Evolutionary conservation across 129 eudicot genomes (phyloP).

Genomic region (Ambrosia artemisiifolia): DNA sequence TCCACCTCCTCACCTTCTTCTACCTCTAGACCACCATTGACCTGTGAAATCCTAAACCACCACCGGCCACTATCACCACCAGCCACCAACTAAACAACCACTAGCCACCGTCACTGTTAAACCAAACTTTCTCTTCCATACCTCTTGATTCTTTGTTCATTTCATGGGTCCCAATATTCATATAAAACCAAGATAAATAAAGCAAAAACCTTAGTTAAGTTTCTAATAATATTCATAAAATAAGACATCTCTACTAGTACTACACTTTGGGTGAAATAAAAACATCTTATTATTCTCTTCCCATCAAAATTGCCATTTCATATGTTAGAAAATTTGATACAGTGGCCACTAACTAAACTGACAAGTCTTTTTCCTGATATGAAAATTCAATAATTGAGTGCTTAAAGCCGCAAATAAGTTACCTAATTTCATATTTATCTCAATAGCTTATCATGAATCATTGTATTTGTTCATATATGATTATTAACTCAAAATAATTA

Average conservation of each 20-base stretch:
- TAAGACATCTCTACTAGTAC: constrained; percentile 3
- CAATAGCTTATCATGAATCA: background rate
- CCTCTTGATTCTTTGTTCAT: background rate
- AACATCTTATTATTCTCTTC: background rate
- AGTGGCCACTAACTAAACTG: background rate
- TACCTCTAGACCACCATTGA: too few relatives aligned
- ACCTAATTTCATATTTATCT: too few relatives aligned
- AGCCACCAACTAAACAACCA: too few relatives aligned
- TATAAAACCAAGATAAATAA: background rate
- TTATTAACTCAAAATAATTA: background rate
- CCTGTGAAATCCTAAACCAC: too few relatives aligned
- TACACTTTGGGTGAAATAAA: background rate
- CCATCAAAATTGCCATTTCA: background rate
- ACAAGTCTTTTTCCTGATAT: background rate
- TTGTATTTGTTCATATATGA: background rate
- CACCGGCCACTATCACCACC: too few relatives aligned
- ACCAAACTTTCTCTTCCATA: too few relatives aligned
- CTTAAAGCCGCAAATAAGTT: too few relatives aligned
- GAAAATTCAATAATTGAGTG: background rate
- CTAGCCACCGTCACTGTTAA: too few relatives aligned
- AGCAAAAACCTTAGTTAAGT: background rate
- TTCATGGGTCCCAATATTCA: constrained; percentile 3
- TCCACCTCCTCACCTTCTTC: too few relatives aligned
- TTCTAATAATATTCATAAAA: background rate
- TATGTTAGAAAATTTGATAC: background rate